Percentiles rank a stretch among this genome's conserved stretches.
These are phyloP conservation scores for Debaryomyces maramus DNA, from an alignment of 805 yeast species.

Conservation along the genomic window DNA sequence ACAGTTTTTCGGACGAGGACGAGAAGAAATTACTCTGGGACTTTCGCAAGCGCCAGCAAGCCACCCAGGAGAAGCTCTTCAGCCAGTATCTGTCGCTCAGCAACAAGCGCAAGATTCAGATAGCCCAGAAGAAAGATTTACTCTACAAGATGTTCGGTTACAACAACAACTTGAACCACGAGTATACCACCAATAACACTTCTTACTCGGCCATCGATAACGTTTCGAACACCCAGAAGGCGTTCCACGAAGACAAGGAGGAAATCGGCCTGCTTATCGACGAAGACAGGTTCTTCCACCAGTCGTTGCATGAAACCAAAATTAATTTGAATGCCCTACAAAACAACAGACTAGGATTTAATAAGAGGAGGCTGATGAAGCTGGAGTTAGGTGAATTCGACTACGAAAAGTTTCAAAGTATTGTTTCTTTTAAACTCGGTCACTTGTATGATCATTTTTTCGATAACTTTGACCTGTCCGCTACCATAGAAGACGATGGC, in stretches of 20 bases:
- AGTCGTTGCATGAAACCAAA: slow-evolving; percentile 25
- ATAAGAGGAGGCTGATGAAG: background rate
- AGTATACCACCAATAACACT: slow-evolving; percentile 42
- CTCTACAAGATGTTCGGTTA: slow-evolving; percentile 40
- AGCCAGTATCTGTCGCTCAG: slow-evolving; percentile 32
- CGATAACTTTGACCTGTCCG: slow-evolving; percentile 4
- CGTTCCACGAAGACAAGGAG: slow-evolving; percentile 43
- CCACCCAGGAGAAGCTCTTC: slow-evolving; percentile 33
- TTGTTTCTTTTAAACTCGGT: slow-evolving; percentile 21
- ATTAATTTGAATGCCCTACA: slow-evolving; percentile 14
- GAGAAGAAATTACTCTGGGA: slow-evolving; percentile 29
- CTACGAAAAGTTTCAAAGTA: slow-evolving; percentile 24
- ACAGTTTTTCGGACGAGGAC: slow-evolving; percentile 15
- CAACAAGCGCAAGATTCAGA: slow-evolving; percentile 39
- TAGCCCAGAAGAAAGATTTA: slow-evolving; percentile 40
- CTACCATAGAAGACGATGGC: slow-evolving; percentile 11
- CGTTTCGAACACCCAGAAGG: slow-evolving; percentile 34
- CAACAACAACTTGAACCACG: slow-evolving; percentile 37
- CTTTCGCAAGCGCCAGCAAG: slow-evolving; percentile 30
- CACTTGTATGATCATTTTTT: slow-evolving; percentile 17
- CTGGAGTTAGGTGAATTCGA: slow-evolving; percentile 21
- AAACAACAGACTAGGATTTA: slow-evolving; percentile 1
- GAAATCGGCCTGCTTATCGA: slow-evolving; percentile 33
- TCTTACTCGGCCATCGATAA: slow-evolving; percentile 39
- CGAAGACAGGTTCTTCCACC: slow-evolving; percentile 32